A percentile compares a stretch with the other conserved stretches of the same genome.
Conservation (phyloP, 1,284 basidiomycete species). For the Cutaneotrichosporon sp. region DNA sequence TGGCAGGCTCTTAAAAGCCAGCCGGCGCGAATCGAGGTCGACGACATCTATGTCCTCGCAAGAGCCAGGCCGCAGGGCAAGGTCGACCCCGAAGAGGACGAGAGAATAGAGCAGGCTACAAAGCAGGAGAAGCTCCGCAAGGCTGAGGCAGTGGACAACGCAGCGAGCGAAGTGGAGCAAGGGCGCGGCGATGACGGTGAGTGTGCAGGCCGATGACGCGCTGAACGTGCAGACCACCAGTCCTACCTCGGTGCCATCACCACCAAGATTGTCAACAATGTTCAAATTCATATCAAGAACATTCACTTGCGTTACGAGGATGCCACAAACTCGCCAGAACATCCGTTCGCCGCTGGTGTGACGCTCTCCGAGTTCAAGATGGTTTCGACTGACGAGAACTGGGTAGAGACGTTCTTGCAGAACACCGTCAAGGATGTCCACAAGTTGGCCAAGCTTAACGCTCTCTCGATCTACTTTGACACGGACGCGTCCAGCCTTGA, state of each 20-base stretch:
- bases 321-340: slow-evolving; percentile 86
- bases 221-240: slow-evolving; percentile 54
- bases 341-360: slow-evolving; percentile 89
- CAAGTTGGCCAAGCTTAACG: slow-evolving; percentile 84
- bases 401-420: slow-evolving; percentile 93
- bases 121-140: slow-evolving; percentile 86
- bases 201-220: slow-evolving; percentile 4
- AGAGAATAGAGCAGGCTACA: slow-evolving; percentile 69
- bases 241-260: slow-evolving; percentile 77
- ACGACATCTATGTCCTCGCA: slow-evolving; percentile 85
- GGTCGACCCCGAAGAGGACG: slow-evolving; percentile 80
- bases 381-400: slow-evolving; percentile 84
- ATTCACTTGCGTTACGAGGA: slow-evolving; percentile 97
- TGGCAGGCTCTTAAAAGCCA: slow-evolving; percentile 93
- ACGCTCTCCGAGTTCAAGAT: slow-evolving; percentile 91
- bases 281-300: slow-evolving; percentile 92
- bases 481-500: slow-evolving; percentile 77
- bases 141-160: slow-evolving; percentile 76
- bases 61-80: slow-evolving; percentile 42
- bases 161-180: slow-evolving; percentile 50
- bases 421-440: slow-evolving; percentile 83
- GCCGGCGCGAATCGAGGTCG: slow-evolving; percentile 85
- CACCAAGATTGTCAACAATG: slow-evolving; percentile 90
- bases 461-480: slow-evolving; percentile 91
- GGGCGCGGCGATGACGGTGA: slow-evolving; percentile 31